phyloP scores from a whole-genome alignment of 345 rosid species.

The Camelina laxa region DNA sequence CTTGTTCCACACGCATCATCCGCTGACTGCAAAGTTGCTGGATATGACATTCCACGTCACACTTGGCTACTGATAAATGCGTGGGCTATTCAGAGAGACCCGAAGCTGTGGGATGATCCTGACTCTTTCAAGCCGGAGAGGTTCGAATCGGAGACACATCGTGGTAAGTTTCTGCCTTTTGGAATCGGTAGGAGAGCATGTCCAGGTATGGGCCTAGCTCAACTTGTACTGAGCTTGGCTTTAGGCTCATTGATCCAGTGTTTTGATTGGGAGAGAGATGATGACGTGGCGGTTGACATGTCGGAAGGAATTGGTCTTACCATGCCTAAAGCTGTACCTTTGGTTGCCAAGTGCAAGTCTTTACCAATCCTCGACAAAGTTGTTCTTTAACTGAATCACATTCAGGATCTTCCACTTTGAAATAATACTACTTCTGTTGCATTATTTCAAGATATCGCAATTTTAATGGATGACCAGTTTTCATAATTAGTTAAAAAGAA shows the following conservation, averaged over 20 bases:
- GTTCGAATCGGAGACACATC: background rate
- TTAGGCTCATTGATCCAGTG: slow-evolving; percentile 47
- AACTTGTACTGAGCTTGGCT: slow-evolving; percentile 30
- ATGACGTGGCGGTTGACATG: slow-evolving; percentile 45
- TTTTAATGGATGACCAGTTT: too few relatives aligned
- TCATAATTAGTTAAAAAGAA: background rate
- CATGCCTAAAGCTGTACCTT: slow-evolving; percentile 42
- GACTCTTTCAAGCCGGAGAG: slow-evolving; percentile 51
- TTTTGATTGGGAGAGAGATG: slow-evolving; percentile 45
- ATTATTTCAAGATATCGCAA: background rate
- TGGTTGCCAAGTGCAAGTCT: slow-evolving; percentile 41
- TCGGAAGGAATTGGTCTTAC: slow-evolving; percentile 42
- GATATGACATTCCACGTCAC: slow-evolving; percentile 46
- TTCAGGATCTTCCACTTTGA: background rate
- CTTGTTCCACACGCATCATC: slow-evolving; percentile 51
- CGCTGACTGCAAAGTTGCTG: slow-evolving; percentile 40
- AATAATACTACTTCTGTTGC: too few relatives aligned
- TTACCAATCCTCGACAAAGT: slow-evolving; percentile 36
- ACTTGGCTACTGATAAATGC: slow-evolving; percentile 51
- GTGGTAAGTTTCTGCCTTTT: slow-evolving; percentile 10
- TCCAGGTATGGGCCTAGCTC: slow-evolving; percentile 41
- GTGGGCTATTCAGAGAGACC: slow-evolving; percentile 60
- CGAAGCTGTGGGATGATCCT: slow-evolving; percentile 46
- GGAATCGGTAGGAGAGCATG: slow-evolving; percentile 24
- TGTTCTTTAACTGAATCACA: background rate